Percentiles rank a stretch among this genome's conserved stretches.
Evolutionary conservation across 2,329 filamentous ascomycete genomes (phyloP).

Genomic region (Penicillium nordicum): DNA sequence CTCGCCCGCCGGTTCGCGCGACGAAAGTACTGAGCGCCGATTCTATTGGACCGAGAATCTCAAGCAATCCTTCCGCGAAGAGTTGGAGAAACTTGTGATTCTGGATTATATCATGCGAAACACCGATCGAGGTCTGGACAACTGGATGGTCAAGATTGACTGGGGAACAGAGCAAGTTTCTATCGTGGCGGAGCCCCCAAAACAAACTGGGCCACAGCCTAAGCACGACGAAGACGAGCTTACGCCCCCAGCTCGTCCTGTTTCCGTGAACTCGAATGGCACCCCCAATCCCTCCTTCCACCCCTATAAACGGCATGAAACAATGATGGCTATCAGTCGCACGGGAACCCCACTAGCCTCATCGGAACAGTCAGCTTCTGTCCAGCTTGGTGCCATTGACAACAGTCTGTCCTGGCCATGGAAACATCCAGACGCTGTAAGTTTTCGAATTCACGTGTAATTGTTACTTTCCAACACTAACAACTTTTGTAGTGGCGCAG

Average conservation of each 20-base stretch:
- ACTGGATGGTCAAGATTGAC: conserved; percentile 99
- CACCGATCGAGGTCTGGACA: conserved; percentile 91
- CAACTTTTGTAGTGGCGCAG: conserved; percentile 59
- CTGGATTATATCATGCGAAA: conserved; percentile 99
- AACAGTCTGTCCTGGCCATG: conserved; percentile 98
- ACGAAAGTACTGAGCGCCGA: conserved; percentile 46
- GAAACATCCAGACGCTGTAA: conserved; percentile 91
- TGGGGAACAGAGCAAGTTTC: conserved; percentile 77
- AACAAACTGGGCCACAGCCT: conserved; percentile 51
- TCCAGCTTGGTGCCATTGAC: conserved; percentile 88
- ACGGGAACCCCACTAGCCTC: conserved; percentile 51
- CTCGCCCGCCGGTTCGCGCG: conserved; percentile 41
- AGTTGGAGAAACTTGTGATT: conserved; percentile 95
- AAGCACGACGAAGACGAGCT: conserved; percentile 46
- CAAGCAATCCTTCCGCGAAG: conserved; percentile 89
- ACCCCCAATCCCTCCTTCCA: conserved; percentile 42
- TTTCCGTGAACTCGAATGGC: conserved; percentile 50
- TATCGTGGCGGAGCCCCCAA: conserved; percentile 80
- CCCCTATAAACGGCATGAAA: conserved; percentile 74
- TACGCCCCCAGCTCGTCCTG: conserved; percentile 58
- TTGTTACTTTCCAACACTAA: conserved; percentile 32
- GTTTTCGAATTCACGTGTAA: conserved; percentile 22
- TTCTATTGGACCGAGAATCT: conserved; percentile 85
- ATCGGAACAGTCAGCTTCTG: conserved; percentile 52
- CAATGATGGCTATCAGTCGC: conserved; percentile 71